Conservation (phyloP, 257 asterid species). For the Lithospermum erythrorhizon region DNA sequence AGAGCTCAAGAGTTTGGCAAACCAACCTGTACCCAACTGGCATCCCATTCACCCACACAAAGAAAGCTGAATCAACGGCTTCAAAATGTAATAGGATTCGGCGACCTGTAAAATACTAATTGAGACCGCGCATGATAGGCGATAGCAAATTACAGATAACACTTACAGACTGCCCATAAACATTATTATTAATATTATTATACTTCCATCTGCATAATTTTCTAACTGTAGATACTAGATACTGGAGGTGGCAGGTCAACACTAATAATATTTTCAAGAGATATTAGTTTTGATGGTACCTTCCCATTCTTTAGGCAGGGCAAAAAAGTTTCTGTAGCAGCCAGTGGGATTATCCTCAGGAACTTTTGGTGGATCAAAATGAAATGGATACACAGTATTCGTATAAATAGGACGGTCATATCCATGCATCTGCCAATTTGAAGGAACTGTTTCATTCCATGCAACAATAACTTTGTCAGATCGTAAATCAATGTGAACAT, state of each 20-base stretch:
- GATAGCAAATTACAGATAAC: background rate
- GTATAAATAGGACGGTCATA: slow-evolving; percentile 86
- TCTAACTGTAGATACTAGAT: no score
- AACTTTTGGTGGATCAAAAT: slow-evolving; percentile 81
- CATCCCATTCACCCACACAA: slow-evolving; percentile 87
- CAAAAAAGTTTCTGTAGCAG: slow-evolving; percentile 79
- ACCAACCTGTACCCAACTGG: slow-evolving; percentile 89
- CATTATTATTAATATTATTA: no score
- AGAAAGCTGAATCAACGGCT: slow-evolving; percentile 96
- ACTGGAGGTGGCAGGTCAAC: background rate
- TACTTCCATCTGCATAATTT: no score
- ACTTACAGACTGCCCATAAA: no score
- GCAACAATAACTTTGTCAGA: background rate
- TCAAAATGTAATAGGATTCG: slow-evolving; percentile 87
- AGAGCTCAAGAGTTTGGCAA: slow-evolving; percentile 8
- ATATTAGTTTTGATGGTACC: no score
- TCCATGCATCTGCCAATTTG: slow-evolving; percentile 99
- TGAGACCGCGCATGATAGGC: background rate
- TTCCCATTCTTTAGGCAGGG: slow-evolving; percentile 88
- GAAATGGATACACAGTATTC: slow-evolving; percentile 71
- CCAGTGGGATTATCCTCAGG: slow-evolving; percentile 97
- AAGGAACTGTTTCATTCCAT: slow-evolving; percentile 65
- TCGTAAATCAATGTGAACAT: no score
- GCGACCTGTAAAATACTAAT: slow-evolving; percentile 51
- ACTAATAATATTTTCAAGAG: no score